Percentiles rank a stretch among this genome's conserved stretches.
Evolutionary conservation across 768 basidiomycete genomes (phyloP).

Genomic region (Boletus fagicola): DNA sequence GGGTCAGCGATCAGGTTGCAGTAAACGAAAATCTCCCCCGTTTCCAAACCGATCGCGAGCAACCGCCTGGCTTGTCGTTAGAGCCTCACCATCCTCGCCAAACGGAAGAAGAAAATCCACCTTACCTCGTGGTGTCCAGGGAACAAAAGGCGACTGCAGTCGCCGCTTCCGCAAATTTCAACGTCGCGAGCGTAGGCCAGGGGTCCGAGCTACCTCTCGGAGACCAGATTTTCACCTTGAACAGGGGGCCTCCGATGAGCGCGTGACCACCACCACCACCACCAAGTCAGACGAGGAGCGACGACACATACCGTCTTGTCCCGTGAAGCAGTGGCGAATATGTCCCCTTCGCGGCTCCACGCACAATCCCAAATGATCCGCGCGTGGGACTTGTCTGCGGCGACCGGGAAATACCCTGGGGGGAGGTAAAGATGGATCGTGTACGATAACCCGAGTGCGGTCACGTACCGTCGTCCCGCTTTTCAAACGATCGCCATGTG

Average conservation of each 20-base stretch:
- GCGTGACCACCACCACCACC: background rate
- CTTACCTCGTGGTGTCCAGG: slow-evolving; percentile 40
- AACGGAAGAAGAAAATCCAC: slow-evolving; percentile 9
- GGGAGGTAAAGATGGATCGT: background rate
- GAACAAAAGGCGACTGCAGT: slow-evolving; percentile 76
- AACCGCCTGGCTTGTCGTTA: slow-evolving; percentile 40
- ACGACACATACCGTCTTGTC: slow-evolving; percentile 77
- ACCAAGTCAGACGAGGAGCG: background rate
- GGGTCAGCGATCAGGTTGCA: slow-evolving; percentile 33
- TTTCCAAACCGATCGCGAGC: slow-evolving; percentile 84
- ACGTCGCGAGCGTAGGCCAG: slow-evolving; percentile 58
- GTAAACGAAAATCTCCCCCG: slow-evolving; percentile 70
- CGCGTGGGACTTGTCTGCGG: slow-evolving; percentile 79
- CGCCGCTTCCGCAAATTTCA: slow-evolving; percentile 73
- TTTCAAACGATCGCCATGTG: slow-evolving; percentile 81
- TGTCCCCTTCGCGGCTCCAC: slow-evolving; percentile 73
- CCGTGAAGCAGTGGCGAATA: slow-evolving; percentile 91
- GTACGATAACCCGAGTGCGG: background rate
- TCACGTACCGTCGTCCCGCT: slow-evolving; percentile 41
- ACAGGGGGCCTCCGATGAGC: background rate
- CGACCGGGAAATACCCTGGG: slow-evolving; percentile 59
- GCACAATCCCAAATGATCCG: slow-evolving; percentile 96
- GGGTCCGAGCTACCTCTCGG: slow-evolving; percentile 32
- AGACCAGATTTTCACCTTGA: slow-evolving; percentile 86
- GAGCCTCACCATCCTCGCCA: background rate